Evolutionary conservation across 495 filamentous ascomycete genomes (phyloP), one percentile per base, ranked within the genome.

Genomic region (Wilcoxina mikolae): DNA sequence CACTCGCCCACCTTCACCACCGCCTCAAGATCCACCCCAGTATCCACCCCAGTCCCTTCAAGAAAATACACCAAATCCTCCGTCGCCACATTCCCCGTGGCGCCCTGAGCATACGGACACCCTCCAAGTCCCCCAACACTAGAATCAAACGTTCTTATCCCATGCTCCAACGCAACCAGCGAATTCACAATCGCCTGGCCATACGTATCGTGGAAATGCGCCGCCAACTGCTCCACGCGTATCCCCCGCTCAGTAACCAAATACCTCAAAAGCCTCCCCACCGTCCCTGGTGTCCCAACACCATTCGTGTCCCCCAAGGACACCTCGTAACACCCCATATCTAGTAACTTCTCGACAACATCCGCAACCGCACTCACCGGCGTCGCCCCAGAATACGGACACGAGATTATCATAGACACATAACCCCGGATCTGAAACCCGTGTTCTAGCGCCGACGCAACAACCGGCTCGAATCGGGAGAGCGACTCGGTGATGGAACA

Each of bases 131-230:
- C 93, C 1, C 80, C 89, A 10, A 96, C 88, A 50, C 83, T 85
- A 55, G 79, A 80, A 65, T 99, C 91, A 69, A 96, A 96, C 1
- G 80, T 83, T 39, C 91, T 69, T 52, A 99, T 82, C 0, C 91
- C 91, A 53, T 86, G 81, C 68, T 95, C 89, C 7, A 96, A 71
- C 20, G 83, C 82, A 2, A 95, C 83, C 3, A 87, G 76, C 0
- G 83, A 84, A 64, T 98, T 95, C 26, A 94, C 84, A 51, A 96
- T 72, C 5, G 93, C 93, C 70, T 91, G 84, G 9, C 89, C 93
- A 68, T 93, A 99, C 3, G 93, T 99, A 62, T 98, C 88, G 58
- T 96, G 91, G 65, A 95, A 95, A 63, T 98, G 91, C 68, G 94
- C 79, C 1, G 90, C 89, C 1, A 98, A 60, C 60, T 93, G 87